phyloP scores from a whole-genome alignment of 768 basidiomycete species.

The Tephrocybe sp. region DNA sequence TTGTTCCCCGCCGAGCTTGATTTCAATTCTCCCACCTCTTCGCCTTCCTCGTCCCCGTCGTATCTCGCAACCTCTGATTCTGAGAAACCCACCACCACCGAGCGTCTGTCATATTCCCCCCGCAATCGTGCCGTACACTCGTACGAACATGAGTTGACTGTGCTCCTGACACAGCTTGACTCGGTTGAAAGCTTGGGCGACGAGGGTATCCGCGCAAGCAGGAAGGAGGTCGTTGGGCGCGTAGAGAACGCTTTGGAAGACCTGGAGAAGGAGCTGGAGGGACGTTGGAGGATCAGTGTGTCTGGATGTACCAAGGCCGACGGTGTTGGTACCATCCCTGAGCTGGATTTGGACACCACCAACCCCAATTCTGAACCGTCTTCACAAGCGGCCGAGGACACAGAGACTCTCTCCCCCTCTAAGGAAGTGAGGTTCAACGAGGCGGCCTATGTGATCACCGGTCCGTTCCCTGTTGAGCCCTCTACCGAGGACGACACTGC shows the following conservation, averaged over 20 bases:
- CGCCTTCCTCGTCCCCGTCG: slow-evolving; percentile 19
- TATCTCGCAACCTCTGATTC: slow-evolving; percentile 12
- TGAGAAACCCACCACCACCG: slow-evolving; percentile 16
- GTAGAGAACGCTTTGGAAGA: slow-evolving; percentile 60
- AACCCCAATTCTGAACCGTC: no score
- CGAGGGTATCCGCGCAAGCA: slow-evolving; percentile 41
- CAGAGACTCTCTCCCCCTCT: background rate
- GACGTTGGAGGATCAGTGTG: slow-evolving; percentile 24
- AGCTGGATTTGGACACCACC: background rate
- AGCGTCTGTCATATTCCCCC: slow-evolving; percentile 52
- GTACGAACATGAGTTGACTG: slow-evolving; percentile 57
- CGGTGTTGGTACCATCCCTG: background rate
- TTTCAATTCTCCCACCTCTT: no score
- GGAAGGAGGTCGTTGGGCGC: slow-evolving; percentile 53
- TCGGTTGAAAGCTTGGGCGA: slow-evolving; percentile 61
- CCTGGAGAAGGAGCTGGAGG: slow-evolving; percentile 47
- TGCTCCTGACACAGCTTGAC: slow-evolving; percentile 57
- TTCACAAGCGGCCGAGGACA: no score
- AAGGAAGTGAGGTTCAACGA: background rate
- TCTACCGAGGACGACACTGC: background rate
- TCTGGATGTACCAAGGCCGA: background rate
- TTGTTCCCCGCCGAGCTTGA: slow-evolving; percentile 37
- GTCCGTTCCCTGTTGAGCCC: background rate
- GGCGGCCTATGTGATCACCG: background rate
- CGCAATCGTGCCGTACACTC: slow-evolving; percentile 58